Evolutionary conservation across 140 eudicot species (phyloP).

Genomic region (Eryngium alpinum): DNA sequence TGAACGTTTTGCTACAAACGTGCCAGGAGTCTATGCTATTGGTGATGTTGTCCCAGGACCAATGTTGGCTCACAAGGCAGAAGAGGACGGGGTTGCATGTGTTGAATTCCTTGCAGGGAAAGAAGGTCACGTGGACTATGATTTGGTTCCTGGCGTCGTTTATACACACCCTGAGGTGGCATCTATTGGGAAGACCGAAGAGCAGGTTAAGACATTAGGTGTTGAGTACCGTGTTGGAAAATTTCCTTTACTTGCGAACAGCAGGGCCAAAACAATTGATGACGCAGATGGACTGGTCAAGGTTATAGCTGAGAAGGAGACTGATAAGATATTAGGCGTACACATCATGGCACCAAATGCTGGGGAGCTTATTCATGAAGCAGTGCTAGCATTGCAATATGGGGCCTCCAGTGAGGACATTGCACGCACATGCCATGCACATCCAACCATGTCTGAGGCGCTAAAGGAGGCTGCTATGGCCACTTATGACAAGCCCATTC

Average conservation of each 20-base stretch:
- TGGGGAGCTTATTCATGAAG: constrained; percentile 93
- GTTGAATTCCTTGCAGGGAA: constrained; percentile 77
- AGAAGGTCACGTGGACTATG: constrained; percentile 83
- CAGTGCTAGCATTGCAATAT: constrained; percentile 63
- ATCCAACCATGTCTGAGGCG: constrained; percentile 93
- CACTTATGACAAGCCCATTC: constrained; percentile 84
- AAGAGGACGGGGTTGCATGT: constrained; percentile 86
- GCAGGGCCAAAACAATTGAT: constrained; percentile 86
- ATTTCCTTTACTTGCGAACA: constrained; percentile 75
- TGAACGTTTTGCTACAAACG: constrained; percentile 48
- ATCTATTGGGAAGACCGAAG: constrained; percentile 77
- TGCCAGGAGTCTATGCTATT: constrained; percentile 64
- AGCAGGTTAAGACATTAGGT: constrained; percentile 68
- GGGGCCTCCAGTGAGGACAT: constrained; percentile 94
- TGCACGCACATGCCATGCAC: constrained; percentile 96
- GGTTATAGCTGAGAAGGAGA: constrained; percentile 78
- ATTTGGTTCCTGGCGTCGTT: constrained; percentile 74
- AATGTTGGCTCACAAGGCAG: constrained; percentile 92
- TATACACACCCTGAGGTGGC: constrained; percentile 92
- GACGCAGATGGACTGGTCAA: constrained; percentile 86
- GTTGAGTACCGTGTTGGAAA: constrained; percentile 62
- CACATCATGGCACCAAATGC: constrained; percentile 91
- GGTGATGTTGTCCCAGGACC: constrained; percentile 93
- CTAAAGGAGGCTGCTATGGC: constrained; percentile 97
- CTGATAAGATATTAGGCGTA: constrained; percentile 76